A percentile compares a stretch with the other conserved stretches of the same genome.
phyloP scores from a whole-genome alignment of 2,329 filamentous ascomycete species.

The Xylaria polymorpha region DNA sequence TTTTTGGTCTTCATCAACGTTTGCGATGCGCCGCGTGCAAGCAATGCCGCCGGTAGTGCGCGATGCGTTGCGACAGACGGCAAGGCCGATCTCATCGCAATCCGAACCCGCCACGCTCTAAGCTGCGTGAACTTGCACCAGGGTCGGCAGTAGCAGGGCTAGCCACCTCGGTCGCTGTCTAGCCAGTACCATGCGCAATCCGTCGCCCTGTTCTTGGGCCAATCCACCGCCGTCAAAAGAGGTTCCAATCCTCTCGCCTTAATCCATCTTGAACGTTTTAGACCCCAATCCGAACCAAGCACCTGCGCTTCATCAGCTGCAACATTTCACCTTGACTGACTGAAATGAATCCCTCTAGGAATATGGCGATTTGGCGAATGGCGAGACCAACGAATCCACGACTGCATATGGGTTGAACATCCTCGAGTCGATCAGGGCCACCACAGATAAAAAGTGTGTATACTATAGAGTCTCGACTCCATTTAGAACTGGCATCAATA shows the following conservation, averaged over 20 bases:
- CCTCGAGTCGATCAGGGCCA: constrained; percentile 78
- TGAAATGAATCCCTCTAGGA: constrained; percentile 46
- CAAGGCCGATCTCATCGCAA: constrained; percentile 5
- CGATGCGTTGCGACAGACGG: constrained; percentile 39
- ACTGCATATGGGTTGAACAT: constrained; percentile 78
- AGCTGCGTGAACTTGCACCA: constrained; percentile 23
- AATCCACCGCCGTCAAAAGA: constrained; percentile 26
- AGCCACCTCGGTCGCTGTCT: constrained; percentile 7
- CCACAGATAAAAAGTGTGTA: constrained; percentile 83
- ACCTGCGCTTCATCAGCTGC: constrained; percentile 13
- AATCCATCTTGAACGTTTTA: constrained; percentile 18
- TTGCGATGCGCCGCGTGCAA: constrained; percentile 34
- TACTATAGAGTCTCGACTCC: constrained; percentile 6
- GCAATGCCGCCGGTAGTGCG: constrained; percentile 28
- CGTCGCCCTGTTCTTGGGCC: constrained; percentile 39
- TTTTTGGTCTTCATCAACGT: constrained; percentile 23
- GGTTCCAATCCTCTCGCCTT: constrained; percentile 17
- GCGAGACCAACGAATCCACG: constrained; percentile 75
- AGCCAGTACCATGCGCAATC: constrained; percentile 33
- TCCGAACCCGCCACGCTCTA: constrained; percentile 6
- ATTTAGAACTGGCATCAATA: not conserved
- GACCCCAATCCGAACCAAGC: constrained; percentile 33
- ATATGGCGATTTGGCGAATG: constrained; percentile 62
- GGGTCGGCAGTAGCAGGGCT: constrained; percentile 31
- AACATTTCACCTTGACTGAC: constrained; percentile 29